Percentiles rank a stretch among this genome's conserved stretches.
These are phyloP conservation scores for Corynespora cassiicola DNA, from an alignment of 2,329 filamentous ascomycete genomes.

Conservation along the genomic window DNA sequence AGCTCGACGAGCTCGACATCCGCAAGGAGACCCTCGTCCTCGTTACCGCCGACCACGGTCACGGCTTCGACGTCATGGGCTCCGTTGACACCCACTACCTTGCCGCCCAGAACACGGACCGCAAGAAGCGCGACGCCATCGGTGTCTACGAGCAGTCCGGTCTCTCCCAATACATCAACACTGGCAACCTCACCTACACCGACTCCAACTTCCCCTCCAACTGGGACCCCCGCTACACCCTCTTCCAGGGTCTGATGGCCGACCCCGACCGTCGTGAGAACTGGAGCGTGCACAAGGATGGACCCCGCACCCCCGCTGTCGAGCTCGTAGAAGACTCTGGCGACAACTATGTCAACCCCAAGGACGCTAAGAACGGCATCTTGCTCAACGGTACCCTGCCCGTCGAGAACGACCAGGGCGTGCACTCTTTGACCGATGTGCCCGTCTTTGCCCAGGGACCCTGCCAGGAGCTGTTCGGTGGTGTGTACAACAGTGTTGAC, in stretches of 20 bases:
- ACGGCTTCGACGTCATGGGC: slow-evolving; percentile 88
- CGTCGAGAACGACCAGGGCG: slow-evolving; percentile 64
- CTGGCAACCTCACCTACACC: slow-evolving; percentile 67
- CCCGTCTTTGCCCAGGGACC: slow-evolving; percentile 77
- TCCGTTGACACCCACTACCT: slow-evolving; percentile 82
- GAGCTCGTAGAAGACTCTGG: slow-evolving; percentile 58
- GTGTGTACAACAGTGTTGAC: slow-evolving; percentile 73
- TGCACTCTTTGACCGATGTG: slow-evolving; percentile 48
- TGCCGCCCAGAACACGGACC: slow-evolving; percentile 67
- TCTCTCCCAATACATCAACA: slow-evolving; percentile 75
- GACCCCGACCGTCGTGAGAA: slow-evolving; percentile 79
- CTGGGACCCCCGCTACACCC: slow-evolving; percentile 84
- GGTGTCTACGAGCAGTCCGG: slow-evolving; percentile 78
- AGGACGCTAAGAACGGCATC: slow-evolving; percentile 71
- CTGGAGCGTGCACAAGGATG: slow-evolving; percentile 73
- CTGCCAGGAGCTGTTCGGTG: slow-evolving; percentile 78
- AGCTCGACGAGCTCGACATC: slow-evolving; percentile 69
- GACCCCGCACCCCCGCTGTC: slow-evolving; percentile 67
- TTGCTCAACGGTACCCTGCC: slow-evolving; percentile 78
- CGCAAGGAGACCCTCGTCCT: slow-evolving; percentile 80
- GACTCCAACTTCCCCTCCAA: slow-evolving; percentile 82
- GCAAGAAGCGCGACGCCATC: slow-evolving; percentile 76
- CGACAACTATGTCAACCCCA: slow-evolving; percentile 72
- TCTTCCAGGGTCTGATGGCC: slow-evolving; percentile 75
- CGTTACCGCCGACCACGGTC: slow-evolving; percentile 87